Base-by-base conservation (phyloP, 2,329 filamentous ascomycete species). In the Clonostachys byssicola region DNA sequence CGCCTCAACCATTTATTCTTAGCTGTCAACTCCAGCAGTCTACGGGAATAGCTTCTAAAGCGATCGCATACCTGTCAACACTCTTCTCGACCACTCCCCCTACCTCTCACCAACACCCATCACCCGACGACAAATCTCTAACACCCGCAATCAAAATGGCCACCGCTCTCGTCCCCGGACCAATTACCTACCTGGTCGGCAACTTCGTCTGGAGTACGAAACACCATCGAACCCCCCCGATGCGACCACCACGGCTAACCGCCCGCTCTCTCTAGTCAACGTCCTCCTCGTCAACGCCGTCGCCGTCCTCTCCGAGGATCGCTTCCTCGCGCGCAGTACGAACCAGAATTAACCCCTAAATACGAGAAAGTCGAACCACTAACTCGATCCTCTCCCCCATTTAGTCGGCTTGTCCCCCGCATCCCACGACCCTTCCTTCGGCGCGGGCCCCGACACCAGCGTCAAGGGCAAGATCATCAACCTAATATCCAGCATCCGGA, bases 211-310 rank as follows among this genome's bases (percentile, higher is more conserved):
- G 92, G 67, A 64, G 64, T 66, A 52, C 40, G 55, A 34, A 34
- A 12, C 42, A 14, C 16, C 30, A 34, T 35, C 40, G 13, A 17
- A 45, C 17, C 8, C 30, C 30, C 34, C 34, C 12, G n/a, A 16
- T 45, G 13, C 12, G 30, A 12, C 38, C 12, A 14, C 36, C 18
- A 13, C 18, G 10, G 20, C 18, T 40, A 18, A 18, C 34, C 12
- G 18, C 23, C 23, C 23, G 23, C 23, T 30, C 23, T 23, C 20
- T 30, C 23, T 30, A 66, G 88, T 92, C 56, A 80, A 83, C 57
- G 77, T 95, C 64, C 89, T 97, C 61, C 81, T 97, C 64, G 85
- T 94, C 70, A 99, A 99, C 70, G 89, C 90, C 55, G 86, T 97
- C 63, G 90, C 92, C 53, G 84, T 96, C 62, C 86, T 97, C 54